Conservation (phyloP, 2,329 filamentous ascomycete genomes). For the Neofusicoccum ribis region DNA sequence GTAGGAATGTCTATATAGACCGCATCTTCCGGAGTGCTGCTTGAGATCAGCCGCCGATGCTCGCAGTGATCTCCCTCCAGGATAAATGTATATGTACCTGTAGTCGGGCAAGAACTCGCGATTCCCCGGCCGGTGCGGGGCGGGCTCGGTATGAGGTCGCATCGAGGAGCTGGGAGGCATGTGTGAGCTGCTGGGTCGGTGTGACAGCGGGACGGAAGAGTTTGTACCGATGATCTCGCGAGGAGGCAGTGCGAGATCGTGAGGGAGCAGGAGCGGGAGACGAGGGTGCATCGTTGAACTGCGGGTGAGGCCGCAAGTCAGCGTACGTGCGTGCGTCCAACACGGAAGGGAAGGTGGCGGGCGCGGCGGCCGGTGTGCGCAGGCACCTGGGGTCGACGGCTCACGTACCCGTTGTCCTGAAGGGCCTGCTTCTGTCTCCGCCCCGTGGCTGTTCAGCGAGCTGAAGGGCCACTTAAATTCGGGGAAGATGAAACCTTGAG, state of each 20-base stretch:
- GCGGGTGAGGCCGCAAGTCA: neutral
- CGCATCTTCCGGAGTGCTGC: neutral
- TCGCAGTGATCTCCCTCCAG: neutral
- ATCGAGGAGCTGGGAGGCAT: neutral
- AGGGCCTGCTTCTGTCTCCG: neutral
- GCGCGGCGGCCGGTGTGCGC: neutral
- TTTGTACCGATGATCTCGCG: neutral
- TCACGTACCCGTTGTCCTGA: neutral
- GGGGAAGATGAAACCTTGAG: neutral
- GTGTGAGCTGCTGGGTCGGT: neutral
- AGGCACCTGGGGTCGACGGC: neutral
- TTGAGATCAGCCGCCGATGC: neutral
- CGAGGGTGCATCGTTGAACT: conserved; percentile 7
- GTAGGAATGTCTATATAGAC: neutral
- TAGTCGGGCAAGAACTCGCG: neutral
- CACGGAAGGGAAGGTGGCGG: neutral
- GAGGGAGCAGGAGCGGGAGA: neutral
- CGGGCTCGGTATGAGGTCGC: neutral
- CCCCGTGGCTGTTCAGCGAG: neutral
- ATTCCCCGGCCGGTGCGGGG: neutral
- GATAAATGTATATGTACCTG: neutral
- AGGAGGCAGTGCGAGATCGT: neutral
- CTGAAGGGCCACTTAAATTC: neutral
- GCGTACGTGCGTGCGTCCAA: neutral
- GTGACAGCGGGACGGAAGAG: neutral